Evolutionary conservation across 2,329 filamentous ascomycete genomes (phyloP).

Genomic region (Sphaerostilbella broomeana): DNA sequence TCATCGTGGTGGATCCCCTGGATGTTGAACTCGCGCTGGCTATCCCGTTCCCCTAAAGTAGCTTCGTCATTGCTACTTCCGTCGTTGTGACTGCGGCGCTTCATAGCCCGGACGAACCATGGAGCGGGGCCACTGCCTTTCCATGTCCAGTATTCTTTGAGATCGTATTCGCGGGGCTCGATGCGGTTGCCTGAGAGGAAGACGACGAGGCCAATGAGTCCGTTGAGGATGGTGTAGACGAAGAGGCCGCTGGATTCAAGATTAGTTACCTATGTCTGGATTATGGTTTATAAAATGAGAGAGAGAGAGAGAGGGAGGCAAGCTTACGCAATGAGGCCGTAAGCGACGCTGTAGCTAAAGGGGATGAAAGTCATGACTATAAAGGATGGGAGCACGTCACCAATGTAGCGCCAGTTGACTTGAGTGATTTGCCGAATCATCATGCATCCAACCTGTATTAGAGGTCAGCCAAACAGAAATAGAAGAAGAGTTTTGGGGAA

Average conservation of each 20-base stretch:
- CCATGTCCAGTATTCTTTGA: constrained; percentile 52
- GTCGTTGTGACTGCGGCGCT: constrained; percentile 9
- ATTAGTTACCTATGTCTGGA: no score
- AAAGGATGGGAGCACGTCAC: constrained; percentile 69
- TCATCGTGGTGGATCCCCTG: not conserved
- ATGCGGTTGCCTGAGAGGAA: constrained; percentile 35
- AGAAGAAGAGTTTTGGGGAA: not conserved
- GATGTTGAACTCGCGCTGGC: constrained; percentile 9
- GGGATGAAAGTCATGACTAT: constrained; percentile 70
- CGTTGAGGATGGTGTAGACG: constrained; percentile 45
- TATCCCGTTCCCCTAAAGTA: constrained; percentile 9
- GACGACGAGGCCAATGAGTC: constrained; percentile 40
- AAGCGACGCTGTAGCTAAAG: constrained; percentile 72
- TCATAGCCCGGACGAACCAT: constrained; percentile 39
- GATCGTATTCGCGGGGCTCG: constrained; percentile 45
- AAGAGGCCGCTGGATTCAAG: constrained; percentile 47
- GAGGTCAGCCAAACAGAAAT: not conserved
- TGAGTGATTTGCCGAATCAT: constrained; percentile 71
- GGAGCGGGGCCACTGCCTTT: constrained; percentile 41
- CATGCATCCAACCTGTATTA: constrained; percentile 58
- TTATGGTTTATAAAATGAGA: constrained; percentile 11
- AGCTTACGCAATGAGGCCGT: constrained; percentile 64
- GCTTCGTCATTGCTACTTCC: constrained; percentile 1
- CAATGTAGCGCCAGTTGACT: constrained; percentile 72
- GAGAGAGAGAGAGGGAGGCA: not conserved